Evolutionary conservation across 2,329 filamentous ascomycete genomes (phyloP).

Genomic region (Microsporum audouinii): DNA sequence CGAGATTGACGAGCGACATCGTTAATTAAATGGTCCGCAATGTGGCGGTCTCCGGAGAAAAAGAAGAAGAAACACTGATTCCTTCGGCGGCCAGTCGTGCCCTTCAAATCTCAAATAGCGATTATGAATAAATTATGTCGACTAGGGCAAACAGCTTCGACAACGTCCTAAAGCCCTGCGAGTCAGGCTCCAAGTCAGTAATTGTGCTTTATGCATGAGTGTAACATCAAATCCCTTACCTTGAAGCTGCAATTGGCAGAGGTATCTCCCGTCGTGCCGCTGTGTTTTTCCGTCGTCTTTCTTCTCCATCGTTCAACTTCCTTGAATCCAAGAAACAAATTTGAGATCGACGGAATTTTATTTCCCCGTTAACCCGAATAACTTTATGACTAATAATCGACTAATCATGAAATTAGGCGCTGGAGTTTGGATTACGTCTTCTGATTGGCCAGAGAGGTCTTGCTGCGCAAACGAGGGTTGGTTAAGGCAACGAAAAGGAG

Average conservation of each 20-base stretch:
- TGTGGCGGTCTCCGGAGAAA: neutral
- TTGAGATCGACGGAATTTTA: neutral
- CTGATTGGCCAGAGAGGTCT: neutral
- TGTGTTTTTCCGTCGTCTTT: neutral
- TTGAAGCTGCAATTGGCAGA: neutral
- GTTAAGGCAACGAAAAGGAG: neutral
- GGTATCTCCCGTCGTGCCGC: neutral
- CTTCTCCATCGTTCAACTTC: neutral
- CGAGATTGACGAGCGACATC: conserved; percentile 65
- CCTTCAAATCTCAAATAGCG: neutral
- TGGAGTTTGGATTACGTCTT: neutral
- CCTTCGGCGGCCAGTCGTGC: neutral
- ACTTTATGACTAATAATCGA: neutral
- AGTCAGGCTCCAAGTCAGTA: neutral
- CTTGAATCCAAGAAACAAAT: neutral
- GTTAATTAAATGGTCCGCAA: neutral
- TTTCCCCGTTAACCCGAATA: neutral
- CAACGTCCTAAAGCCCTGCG: neutral
- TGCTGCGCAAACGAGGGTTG: neutral
- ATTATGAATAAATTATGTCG: neutral
- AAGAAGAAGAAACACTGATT: neutral
- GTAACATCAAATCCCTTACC: neutral
- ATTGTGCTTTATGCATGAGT: neutral
- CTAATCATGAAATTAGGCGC: neutral
- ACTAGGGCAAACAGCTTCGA: neutral